A percentile compares a stretch with the other conserved stretches of the same genome.
Conservation (phyloP, 768 basidiomycete genomes). For the Phaeotremella fagi region DNA sequence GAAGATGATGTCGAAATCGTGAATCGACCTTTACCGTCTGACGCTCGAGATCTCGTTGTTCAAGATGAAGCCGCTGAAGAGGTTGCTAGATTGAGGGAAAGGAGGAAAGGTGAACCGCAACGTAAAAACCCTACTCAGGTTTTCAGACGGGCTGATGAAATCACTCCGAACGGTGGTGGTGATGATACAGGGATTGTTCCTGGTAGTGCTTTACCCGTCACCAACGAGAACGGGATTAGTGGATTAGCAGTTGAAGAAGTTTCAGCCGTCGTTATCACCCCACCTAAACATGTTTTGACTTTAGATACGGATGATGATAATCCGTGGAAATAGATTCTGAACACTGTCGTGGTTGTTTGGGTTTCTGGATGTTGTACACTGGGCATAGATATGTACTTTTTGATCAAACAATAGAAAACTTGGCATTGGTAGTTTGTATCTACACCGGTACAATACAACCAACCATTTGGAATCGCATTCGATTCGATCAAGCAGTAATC, state of each 20-base stretch:
- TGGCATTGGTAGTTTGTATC: too few species aligned
- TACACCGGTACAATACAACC: too few species aligned
- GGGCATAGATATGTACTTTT: too few species aligned
- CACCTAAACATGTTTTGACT: background rate
- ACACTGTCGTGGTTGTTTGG: too few species aligned
- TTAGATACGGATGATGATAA: constrained; percentile 10
- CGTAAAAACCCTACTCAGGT: constrained; percentile 40
- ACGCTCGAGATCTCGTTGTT: constrained; percentile 86
- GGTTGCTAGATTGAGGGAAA: constrained; percentile 54
- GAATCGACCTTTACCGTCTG: constrained; percentile 44
- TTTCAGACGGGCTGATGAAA: constrained; percentile 12
- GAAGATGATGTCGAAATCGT: constrained; percentile 26
- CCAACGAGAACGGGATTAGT: background rate
- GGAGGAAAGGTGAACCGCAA: constrained; percentile 61
- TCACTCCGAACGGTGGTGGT: background rate
- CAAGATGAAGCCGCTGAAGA: constrained; percentile 61
- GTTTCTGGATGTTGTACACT: too few species aligned
- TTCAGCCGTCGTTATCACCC: background rate
- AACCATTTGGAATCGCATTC: too few species aligned
- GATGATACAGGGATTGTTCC: background rate
- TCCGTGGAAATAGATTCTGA: too few species aligned
- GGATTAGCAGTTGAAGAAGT: background rate
- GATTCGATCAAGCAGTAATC: too few species aligned
- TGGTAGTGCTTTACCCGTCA: background rate
- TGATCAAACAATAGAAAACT: too few species aligned